phyloP scores from a whole-genome alignment of 108 stramenopile species.

The Fistulifera solaris region DNA sequence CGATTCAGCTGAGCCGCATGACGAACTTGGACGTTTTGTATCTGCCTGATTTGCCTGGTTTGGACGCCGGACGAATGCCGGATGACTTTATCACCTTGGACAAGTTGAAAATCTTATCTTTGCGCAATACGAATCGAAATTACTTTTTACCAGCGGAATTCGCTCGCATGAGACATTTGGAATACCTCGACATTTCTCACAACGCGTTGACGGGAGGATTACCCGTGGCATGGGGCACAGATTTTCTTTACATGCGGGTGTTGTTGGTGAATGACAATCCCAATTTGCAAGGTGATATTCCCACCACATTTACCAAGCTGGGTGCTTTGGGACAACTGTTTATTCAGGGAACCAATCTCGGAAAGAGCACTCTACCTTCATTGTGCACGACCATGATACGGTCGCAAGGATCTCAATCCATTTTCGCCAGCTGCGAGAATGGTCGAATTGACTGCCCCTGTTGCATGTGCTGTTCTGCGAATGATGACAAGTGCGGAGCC shows the following conservation, averaged over 20 bases:
- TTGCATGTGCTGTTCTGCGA: too few species aligned
- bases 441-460: too few species aligned
- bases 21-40: not conserved
- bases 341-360: not conserved
- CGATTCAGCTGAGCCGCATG: conserved; percentile 7
- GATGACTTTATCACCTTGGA: not conserved
- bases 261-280: conserved; percentile 10
- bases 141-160: too few species aligned
- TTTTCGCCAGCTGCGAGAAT: too few species aligned
- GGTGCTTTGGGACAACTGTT: not conserved
- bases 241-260: not conserved
- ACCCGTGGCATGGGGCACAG: conserved; percentile 4
- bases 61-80: conserved; percentile 6
- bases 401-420: too few species aligned
- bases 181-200: conserved; percentile 10
- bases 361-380: conserved; percentile 2
- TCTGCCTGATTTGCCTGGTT: conserved; percentile 11
- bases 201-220: conserved; percentile 13
- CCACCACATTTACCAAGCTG: conserved; percentile 2
- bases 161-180: not conserved
- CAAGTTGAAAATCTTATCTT: not conserved
- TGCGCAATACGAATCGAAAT: too few species aligned
- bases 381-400: conserved; percentile 15
- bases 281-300: conserved; percentile 1
- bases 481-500: too few species aligned